Conservation (phyloP, 2,329 filamentous ascomycete species). For the Verticillium albo-atrum region DNA sequence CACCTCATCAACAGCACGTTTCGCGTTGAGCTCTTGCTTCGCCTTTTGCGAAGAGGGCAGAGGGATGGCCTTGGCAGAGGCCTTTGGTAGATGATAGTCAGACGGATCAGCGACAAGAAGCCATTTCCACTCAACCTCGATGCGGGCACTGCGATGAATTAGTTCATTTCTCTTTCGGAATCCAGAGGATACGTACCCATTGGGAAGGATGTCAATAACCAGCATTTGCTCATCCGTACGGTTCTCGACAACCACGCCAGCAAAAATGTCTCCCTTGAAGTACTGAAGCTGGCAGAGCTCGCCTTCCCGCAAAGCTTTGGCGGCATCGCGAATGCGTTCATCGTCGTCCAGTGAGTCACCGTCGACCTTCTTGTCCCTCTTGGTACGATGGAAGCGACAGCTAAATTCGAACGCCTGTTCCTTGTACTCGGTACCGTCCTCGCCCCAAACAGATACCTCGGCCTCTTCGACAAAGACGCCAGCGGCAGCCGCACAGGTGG, state of each 20-base stretch:
- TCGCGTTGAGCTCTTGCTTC: conserved; percentile 64
- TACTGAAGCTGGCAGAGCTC: conserved; percentile 86
- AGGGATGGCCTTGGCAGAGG: conserved; percentile 67
- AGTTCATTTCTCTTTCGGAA: not conserved
- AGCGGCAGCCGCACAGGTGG: conserved; percentile 87
- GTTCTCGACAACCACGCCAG: conserved; percentile 83
- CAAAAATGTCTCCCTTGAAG: conserved; percentile 81
- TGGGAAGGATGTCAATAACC: conserved; percentile 77
- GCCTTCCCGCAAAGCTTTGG: conserved; percentile 62
- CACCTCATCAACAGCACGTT: conserved; percentile 55
- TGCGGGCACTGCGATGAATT: conserved; percentile 49
- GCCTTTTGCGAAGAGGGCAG: conserved; percentile 61
- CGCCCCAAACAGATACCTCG: conserved; percentile 78
- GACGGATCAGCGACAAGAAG: conserved; percentile 67
- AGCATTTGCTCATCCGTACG: conserved; percentile 68
- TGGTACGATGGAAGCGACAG: conserved; percentile 89
- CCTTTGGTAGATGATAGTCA: conserved; percentile 69
- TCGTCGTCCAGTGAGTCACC: conserved; percentile 66
- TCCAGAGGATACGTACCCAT: conserved; percentile 57
- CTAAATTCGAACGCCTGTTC: conserved; percentile 89
- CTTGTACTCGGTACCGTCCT: conserved; percentile 89
- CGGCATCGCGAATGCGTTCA: conserved; percentile 62
- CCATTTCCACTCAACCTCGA: conserved; percentile 85
- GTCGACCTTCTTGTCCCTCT: conserved; percentile 73
- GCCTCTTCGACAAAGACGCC: conserved; percentile 89